Conservation (phyloP, 441 rosid species). For the Aquilaria agallochum region DNA sequence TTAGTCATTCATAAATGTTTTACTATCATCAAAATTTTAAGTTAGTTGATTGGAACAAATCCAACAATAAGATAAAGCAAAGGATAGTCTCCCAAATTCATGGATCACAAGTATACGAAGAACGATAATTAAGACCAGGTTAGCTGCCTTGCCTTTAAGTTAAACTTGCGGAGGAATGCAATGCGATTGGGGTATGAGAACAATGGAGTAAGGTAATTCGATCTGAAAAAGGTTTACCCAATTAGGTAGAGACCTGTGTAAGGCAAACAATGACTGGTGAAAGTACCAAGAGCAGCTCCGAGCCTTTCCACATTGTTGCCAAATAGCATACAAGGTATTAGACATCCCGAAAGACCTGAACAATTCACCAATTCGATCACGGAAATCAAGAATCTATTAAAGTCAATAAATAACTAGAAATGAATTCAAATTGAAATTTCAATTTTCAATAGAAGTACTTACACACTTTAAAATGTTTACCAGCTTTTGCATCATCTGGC, state of each 20-base stretch:
- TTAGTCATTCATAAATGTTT: too few species aligned
- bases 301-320: constrained; percentile 90
- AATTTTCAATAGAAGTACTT: constrained; percentile 26
- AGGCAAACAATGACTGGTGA: constrained; percentile 70
- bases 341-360: constrained; percentile 79
- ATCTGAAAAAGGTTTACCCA: constrained; percentile 56
- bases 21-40: too few species aligned
- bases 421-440: too few species aligned
- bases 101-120: not conserved
- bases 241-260: constrained; percentile 68
- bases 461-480: constrained; percentile 92
- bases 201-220: constrained; percentile 83
- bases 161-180: constrained; percentile 68
- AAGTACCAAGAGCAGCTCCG: constrained; percentile 68
- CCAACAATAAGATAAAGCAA: too few species aligned
- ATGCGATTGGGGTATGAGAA: constrained; percentile 74
- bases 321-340: constrained; percentile 78
- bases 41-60: too few species aligned
- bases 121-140: constrained; percentile 12
- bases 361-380: too few species aligned
- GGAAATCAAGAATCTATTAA: too few species aligned
- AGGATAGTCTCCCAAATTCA: too few species aligned
- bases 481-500: constrained; percentile 87
- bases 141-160: constrained; percentile 55
- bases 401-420: too few species aligned